Evolutionary conservation across 2,329 filamentous ascomycete species (phyloP), one percentile per base, ranked within the genome.

Genomic region (Rhynchosporium agropyri): DNA sequence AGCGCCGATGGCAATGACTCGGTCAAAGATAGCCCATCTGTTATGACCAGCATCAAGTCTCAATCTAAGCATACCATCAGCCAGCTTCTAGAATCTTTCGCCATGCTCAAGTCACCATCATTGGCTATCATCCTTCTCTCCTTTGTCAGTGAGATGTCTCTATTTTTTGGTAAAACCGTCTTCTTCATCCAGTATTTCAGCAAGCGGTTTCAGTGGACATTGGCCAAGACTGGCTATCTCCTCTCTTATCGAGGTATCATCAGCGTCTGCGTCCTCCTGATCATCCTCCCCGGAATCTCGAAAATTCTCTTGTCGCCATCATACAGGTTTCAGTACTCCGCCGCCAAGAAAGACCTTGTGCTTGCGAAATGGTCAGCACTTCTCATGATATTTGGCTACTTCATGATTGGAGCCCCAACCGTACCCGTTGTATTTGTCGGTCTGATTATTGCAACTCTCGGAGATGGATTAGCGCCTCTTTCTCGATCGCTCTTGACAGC

Each of bases 171-270:
- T 7, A 61, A 48, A 20, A 38, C 31, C 29, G 42, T 29, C 29
- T 61, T 61, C 58, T 61, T 61, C 49, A 45, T 61, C 26, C 58
- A 61, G 36, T 61, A 61, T 38, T 61, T 61, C 29, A 61, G 58
- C 58, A 61, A 61, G 49, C 58, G 58, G 4, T 61, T 61, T 20
- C 40, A 46, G 15, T 61, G 58, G 58, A 43, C 29, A 7, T 42
- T 61, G 10, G 58, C 58, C 5, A 55, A 55, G 13, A 61, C 58
- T 1, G 58, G 58, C 2, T 61, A 61, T 55, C 40, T 61, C 1
- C 50, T 61, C 12, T 53, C 58, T 4, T 46, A 54, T 8, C 58
- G 58, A 3, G 58, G 58, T 4, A 38, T 48, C n/a, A 51, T 55
- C 29, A 61, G 58, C 40, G 51, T 55, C 4, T 20, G 42, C 12